Percentiles rank a stretch among this genome's conserved stretches.
phyloP scores from a whole-genome alignment of 306 rosid species.

The Casuarina glauca region DNA sequence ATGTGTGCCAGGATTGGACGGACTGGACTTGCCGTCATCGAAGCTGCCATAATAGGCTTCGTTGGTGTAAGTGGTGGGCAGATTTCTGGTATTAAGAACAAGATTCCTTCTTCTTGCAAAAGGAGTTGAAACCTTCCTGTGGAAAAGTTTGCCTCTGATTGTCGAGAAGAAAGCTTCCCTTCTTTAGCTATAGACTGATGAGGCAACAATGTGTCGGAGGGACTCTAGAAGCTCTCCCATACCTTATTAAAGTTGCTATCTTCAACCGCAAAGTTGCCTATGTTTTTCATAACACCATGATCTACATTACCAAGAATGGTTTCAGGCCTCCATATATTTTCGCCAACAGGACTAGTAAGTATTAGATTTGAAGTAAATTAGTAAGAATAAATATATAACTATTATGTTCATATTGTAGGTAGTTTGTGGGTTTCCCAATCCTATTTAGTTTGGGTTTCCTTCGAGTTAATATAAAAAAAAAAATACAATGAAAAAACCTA shows the following conservation, averaged over 20 bases:
- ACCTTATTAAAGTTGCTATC: not conserved
- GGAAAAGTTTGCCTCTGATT: constrained; percentile 18
- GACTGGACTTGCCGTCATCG: not conserved
- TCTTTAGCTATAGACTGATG: constrained; percentile 26
- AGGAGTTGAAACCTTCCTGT: constrained; percentile 27
- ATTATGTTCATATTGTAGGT: no score
- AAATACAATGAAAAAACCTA: no score
- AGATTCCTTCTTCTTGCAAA: constrained; percentile 17
- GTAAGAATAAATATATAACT: no score
- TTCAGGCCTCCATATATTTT: constrained; percentile 27
- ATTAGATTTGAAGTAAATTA: no score
- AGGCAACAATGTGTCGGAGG: constrained; percentile 50
- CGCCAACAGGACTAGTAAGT: constrained; percentile 34
- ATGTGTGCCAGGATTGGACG: constrained; percentile 21
- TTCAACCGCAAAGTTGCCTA: constrained; percentile 25
- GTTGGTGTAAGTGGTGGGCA: not conserved
- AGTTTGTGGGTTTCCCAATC: no score
- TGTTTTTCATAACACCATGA: constrained; percentile 25
- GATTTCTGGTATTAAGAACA: constrained; percentile 16
- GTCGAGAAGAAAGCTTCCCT: constrained; percentile 11
- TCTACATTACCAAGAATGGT: constrained; percentile 6
- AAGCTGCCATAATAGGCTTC: not conserved
- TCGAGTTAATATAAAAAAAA: no score
- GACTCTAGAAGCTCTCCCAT: constrained; percentile 53
- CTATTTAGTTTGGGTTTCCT: no score